These are phyloP conservation scores for Starmerella floricola DNA, from an alignment of 805 yeast species.

Conservation along the genomic window DNA sequence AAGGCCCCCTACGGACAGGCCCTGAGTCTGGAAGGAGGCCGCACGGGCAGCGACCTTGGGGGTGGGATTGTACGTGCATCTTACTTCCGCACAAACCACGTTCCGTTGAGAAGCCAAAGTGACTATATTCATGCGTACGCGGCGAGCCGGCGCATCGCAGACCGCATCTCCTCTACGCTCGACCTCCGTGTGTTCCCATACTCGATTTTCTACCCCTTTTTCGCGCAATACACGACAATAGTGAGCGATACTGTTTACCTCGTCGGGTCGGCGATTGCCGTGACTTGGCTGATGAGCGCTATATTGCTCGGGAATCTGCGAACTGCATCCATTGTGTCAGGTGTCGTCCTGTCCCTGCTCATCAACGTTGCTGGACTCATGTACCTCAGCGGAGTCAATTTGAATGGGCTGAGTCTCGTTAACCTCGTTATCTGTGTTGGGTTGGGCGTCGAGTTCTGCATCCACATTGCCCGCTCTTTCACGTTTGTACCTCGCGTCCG, in stretches of 20 bases:
- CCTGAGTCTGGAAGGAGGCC: slow-evolving; percentile 5
- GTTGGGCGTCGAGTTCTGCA: slow-evolving; percentile 83
- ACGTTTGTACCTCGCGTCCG: slow-evolving; percentile 35
- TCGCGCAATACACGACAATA: slow-evolving; percentile 72
- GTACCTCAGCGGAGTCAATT: slow-evolving; percentile 59
- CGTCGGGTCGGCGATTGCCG: slow-evolving; percentile 33
- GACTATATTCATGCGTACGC: slow-evolving; percentile 76
- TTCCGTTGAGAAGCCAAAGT: slow-evolving; percentile 63
- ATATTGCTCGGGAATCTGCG: slow-evolving; percentile 54
- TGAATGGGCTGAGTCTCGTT: slow-evolving; percentile 83
- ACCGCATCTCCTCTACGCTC: slow-evolving; percentile 33
- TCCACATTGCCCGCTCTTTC: slow-evolving; percentile 74
- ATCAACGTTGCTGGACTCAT: slow-evolving; percentile 69
- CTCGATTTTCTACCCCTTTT: slow-evolving; percentile 85
- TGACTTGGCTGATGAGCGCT: slow-evolving; percentile 33
- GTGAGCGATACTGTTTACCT: slow-evolving; percentile 40
- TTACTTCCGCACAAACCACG: slow-evolving; percentile 62
- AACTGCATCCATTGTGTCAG: slow-evolving; percentile 44
- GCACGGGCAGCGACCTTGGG: slow-evolving; percentile 41
- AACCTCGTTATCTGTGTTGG: slow-evolving; percentile 89
- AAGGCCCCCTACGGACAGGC: slow-evolving; percentile 75
- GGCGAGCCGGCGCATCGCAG: slow-evolving; percentile 54
- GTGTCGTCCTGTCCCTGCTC: slow-evolving; percentile 52
- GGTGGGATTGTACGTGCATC: slow-evolving; percentile 14
- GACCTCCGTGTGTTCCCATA: slow-evolving; percentile 66